Percentiles rank a stretch among this genome's conserved stretches.
Evolutionary conservation across 768 basidiomycete genomes (phyloP).

Genomic region (Mycena capillaripes): DNA sequence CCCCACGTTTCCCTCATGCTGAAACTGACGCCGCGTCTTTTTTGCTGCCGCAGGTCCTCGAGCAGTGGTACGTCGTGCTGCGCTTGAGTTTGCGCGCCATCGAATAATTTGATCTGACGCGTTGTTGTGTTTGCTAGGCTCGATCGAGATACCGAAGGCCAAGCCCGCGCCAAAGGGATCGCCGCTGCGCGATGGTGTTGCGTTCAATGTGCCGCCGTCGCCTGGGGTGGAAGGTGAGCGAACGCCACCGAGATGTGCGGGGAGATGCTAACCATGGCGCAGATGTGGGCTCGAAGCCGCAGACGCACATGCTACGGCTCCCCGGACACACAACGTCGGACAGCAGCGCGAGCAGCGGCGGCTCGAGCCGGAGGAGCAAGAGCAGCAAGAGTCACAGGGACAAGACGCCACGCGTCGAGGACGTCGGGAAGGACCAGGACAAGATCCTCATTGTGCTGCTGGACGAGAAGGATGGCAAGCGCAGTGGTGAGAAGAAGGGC

Average conservation of each 20-base stretch:
- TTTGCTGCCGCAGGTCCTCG: constrained; percentile 24
- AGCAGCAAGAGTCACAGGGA: constrained; percentile 8
- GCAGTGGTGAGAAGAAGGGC: not conserved
- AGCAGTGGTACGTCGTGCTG: constrained; percentile 24
- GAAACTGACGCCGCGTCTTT: constrained; percentile 14
- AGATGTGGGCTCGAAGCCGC: not conserved
- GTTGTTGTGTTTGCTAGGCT: not conserved
- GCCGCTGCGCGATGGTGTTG: constrained; percentile 30
- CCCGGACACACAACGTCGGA: constrained; percentile 31
- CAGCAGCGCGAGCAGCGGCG: constrained; percentile 27
- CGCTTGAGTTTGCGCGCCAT: not conserved
- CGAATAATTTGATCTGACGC: not conserved
- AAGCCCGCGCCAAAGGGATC: not conserved
- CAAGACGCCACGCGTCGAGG: not conserved
- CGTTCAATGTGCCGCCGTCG: constrained; percentile 12
- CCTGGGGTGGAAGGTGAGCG: not conserved
- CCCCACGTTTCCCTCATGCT: constrained; percentile 19
- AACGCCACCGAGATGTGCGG: not conserved
- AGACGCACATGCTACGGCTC: constrained; percentile 9
- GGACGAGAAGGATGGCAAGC: constrained; percentile 29
- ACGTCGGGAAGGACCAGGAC: constrained; percentile 9
- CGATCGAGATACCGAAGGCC: not conserved
- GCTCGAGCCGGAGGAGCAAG: constrained; percentile 25
- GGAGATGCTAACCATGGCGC: not conserved
- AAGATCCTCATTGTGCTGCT: constrained; percentile 32